Conservation (phyloP, 2,329 filamentous ascomycete species). For the Emergomyces orientalis region DNA sequence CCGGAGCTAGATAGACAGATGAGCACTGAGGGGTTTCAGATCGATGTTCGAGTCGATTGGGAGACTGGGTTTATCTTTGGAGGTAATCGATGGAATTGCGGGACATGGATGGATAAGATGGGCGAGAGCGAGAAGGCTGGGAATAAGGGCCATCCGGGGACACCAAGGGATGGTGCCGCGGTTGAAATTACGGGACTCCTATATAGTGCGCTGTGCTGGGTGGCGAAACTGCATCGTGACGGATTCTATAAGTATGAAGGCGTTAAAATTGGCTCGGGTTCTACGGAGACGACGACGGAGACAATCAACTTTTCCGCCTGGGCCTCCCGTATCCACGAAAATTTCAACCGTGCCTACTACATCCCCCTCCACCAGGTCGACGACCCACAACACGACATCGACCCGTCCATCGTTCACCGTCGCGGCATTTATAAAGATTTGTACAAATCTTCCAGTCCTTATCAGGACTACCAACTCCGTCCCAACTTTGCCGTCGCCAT, state of each 20-base stretch:
- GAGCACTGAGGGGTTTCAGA: slow-evolving; percentile 83
- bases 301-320: slow-evolving; percentile 65
- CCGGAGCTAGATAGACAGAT: slow-evolving; percentile 84
- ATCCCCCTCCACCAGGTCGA: slow-evolving; percentile 62
- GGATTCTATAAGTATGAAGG: slow-evolving; percentile 64
- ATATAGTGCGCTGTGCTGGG: slow-evolving; percentile 82
- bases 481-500: slow-evolving; percentile 93
- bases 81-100: slow-evolving; percentile 88
- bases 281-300: slow-evolving; percentile 19
- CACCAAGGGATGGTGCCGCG: slow-evolving; percentile 90
- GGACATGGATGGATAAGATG: slow-evolving; percentile 99
- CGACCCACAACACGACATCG: slow-evolving; percentile 70
- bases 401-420: slow-evolving; percentile 70
- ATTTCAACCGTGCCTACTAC: slow-evolving; percentile 90
- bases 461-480: slow-evolving; percentile 94
- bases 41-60: slow-evolving; percentile 88
- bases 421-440: slow-evolving; percentile 97
- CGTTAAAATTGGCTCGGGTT: slow-evolving; percentile 56
- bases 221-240: slow-evolving; percentile 55
- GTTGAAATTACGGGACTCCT: slow-evolving; percentile 90
- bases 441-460: slow-evolving; percentile 87
- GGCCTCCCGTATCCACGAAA: slow-evolving; percentile 68
- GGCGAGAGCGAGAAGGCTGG: slow-evolving; percentile 88
- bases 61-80: slow-evolving; percentile 82
- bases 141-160: slow-evolving; percentile 88